Percentiles rank a stretch among this genome's conserved stretches.
These are phyloP conservation scores for Fomitopsis schrenkii DNA, from an alignment of 1,284 basidiomycete species.

Conservation along the genomic window DNA sequence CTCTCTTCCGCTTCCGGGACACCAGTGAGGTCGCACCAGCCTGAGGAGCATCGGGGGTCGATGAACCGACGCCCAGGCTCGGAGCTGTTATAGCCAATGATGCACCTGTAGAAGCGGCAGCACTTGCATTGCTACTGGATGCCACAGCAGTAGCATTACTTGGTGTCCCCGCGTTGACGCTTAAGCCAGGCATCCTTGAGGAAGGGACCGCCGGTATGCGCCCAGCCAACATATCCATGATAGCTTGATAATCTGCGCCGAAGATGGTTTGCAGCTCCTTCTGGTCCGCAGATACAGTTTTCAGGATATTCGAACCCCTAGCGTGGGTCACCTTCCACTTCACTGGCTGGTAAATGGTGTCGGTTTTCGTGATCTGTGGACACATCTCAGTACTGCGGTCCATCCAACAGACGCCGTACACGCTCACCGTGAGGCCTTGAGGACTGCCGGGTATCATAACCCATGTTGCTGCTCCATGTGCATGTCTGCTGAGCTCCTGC, in stretches of 20 bases:
- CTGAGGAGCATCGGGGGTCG: too few relatives aligned
- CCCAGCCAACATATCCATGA: neutral
- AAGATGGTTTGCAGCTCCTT: neutral
- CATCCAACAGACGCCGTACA: neutral
- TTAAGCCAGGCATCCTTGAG: neutral
- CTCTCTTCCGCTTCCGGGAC: too few relatives aligned
- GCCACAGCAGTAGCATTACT: too few relatives aligned
- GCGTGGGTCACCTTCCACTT: neutral
- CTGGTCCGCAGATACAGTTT: constrained; percentile 6
- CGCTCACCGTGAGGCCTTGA: neutral
- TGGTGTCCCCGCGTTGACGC: too few relatives aligned
- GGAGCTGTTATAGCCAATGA: too few relatives aligned
- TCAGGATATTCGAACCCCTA: neutral
- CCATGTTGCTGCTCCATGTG: neutral
- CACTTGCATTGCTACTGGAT: too few relatives aligned
- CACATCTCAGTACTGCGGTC: neutral
- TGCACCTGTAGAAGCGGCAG: too few relatives aligned
- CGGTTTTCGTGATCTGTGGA: neutral
- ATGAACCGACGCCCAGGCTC: too few relatives aligned
- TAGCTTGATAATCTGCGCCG: neutral
- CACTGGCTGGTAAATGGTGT: neutral
- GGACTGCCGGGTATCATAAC: neutral
- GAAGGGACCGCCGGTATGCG: neutral
- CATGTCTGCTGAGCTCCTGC: neutral
- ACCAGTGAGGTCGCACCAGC: too few relatives aligned